phyloP scores from a whole-genome alignment of 2,329 filamentous ascomycete genomes.

The Colletotrichum chlorophyti region DNA sequence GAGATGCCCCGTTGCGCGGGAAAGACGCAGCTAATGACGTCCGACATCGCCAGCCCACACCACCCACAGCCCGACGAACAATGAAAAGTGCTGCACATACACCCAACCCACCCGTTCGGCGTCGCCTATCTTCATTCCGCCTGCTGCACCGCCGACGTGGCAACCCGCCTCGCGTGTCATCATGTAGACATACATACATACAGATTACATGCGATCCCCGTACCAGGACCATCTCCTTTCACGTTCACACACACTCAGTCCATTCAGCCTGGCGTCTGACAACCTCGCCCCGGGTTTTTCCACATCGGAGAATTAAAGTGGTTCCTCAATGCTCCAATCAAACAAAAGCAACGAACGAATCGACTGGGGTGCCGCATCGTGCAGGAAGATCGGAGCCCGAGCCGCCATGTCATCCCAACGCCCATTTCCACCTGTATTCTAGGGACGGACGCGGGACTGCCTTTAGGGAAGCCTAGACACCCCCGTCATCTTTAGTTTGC shows the following conservation, averaged over 20 bases:
- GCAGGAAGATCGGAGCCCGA: constrained; percentile 28
- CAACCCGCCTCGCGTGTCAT: constrained; percentile 11
- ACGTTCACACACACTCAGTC: not conserved
- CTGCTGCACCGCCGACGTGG: constrained; percentile 26
- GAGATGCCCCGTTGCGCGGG: too few species aligned
- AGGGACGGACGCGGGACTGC: constrained; percentile 9
- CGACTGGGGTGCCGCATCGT: constrained; percentile 28
- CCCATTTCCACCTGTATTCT: constrained; percentile 3
- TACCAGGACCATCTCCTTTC: not conserved
- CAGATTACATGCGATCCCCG: constrained; percentile 3
- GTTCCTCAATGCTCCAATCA: too few species aligned
- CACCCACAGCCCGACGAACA: constrained; percentile 8
- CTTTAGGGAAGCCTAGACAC: too few species aligned
- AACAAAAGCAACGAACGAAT: too few species aligned
- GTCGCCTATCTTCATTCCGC: constrained; percentile 27
- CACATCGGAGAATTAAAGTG: constrained; percentile 28
- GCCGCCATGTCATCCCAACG: constrained; percentile 27
- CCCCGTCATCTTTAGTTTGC: too few species aligned
- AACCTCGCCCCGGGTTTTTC: constrained; percentile 15
- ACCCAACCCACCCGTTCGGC: constrained; percentile 9
- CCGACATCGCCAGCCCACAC: constrained; percentile 21
- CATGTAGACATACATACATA: constrained; percentile 10
- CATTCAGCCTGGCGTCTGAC: too few species aligned
- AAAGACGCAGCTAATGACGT: constrained; percentile 25
- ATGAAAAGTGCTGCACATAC: constrained; percentile 3